Conservation (phyloP, 2,329 filamentous ascomycete species). For the Neonectria sp. region DNA sequence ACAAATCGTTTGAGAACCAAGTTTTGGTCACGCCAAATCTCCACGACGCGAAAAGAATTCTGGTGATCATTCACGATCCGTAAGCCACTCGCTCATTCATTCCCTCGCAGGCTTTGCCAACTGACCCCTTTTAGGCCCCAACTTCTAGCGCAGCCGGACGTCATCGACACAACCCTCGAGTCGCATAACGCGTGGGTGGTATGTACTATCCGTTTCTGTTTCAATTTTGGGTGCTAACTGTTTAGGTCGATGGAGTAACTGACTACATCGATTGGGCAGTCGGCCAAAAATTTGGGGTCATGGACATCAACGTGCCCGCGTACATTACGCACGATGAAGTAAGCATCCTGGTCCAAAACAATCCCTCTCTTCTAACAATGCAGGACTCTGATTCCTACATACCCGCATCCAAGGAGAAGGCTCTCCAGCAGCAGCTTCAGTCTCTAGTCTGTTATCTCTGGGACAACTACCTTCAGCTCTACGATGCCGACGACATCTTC, state of each 20-base stretch:
- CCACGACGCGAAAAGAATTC: conserved; percentile 74
- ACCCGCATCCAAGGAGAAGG: conserved; percentile 61
- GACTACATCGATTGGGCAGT: conserved; percentile 89
- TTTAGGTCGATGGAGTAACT: conserved; percentile 84
- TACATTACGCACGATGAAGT: conserved; percentile 78
- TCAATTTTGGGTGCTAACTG: conserved; percentile 24
- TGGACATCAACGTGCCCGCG: conserved; percentile 92
- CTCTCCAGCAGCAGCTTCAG: conserved; percentile 73
- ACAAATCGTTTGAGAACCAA: conserved; percentile 87
- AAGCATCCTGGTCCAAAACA: conserved; percentile 41
- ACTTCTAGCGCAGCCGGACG: conserved; percentile 76
- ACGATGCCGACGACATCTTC: conserved; percentile 81
- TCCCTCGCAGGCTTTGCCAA: neutral
- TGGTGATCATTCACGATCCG: conserved; percentile 94
- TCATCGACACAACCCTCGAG: conserved; percentile 80
- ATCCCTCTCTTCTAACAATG: conserved; percentile 32
- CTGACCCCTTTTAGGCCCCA: conserved; percentile 68
- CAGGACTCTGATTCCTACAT: conserved; percentile 66
- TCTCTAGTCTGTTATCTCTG: conserved; percentile 90
- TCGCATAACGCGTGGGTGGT: conserved; percentile 92
- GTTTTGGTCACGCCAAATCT: conserved; percentile 85
- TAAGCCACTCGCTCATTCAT: conserved; percentile 61
- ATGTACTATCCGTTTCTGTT: conserved; percentile 54
- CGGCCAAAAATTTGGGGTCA: conserved; percentile 82
- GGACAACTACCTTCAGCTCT: conserved; percentile 95